Base-by-base conservation (phyloP, 2,329 filamentous ascomycete genomes). In the Penicillium sp. region DNA sequence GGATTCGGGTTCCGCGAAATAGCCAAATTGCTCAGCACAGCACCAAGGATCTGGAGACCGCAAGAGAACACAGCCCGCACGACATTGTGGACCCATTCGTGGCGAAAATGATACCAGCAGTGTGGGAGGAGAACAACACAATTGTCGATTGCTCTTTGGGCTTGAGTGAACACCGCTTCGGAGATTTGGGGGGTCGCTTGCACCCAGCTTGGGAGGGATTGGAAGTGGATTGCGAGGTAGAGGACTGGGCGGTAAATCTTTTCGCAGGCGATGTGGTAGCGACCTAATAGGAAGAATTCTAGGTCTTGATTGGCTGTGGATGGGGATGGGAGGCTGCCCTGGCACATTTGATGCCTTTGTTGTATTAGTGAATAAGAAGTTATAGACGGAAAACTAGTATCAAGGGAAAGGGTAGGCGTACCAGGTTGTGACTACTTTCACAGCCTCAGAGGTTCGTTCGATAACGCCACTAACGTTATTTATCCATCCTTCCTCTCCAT, bases 71-170 rank as follows among this genome's bases (percentile, higher is more conserved):
- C 62, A 8, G 45, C 52, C 3, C 62, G 61, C 33, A 66, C 50
- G 25, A 63, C 45, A 35, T 61, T 65, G 59, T 62, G 65, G 23
- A 66, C 58, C 64, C 64, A 67, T 50, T 65, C 61, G 23, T 67
- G 63, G 33, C 63, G 65, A 29, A 65, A 63, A 10, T 64, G 55
- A 23, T 65, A 65, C 58, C 57, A 67, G 25, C 59, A 61, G 23
- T 55, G 56, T 26, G 63, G 62, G 4, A 67, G 63, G 8, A 67
- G 42, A 4, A 54, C 31, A 21, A 55, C 57, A 39, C 62, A 66
- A 43, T 61, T 63, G 4, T 66, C 59, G 19, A 67, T 55, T 14
- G 62, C 62, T 31, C 55, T 61, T 53, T 67, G 64, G 5, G 62
- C 58, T 14, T 61, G 50, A 2, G 46, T 42, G 50, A 65, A 66